phyloP scores from a whole-genome alignment of 495 filamentous ascomycete genomes.

The Extremus antarcticus region DNA sequence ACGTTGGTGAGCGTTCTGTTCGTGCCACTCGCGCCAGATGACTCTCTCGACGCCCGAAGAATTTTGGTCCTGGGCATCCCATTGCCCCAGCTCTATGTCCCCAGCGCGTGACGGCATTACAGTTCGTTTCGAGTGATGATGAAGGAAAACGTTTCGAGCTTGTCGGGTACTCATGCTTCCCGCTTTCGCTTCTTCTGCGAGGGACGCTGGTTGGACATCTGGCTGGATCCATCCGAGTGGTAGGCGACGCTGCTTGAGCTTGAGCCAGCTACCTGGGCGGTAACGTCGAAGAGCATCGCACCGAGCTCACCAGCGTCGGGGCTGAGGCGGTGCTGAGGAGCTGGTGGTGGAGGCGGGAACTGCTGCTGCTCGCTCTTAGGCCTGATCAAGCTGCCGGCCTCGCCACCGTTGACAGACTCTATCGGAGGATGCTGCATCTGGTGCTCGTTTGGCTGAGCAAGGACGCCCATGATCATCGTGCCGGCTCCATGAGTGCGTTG shows the following conservation, averaged over 20 bases:
- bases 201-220: constrained; percentile 38
- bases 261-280: constrained; percentile 33
- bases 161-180: constrained; percentile 24
- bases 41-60: background rate
- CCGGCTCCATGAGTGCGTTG: constrained; percentile 85
- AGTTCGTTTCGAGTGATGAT: background rate
- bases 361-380: constrained; percentile 17
- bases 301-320: constrained; percentile 20
- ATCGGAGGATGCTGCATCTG: constrained; percentile 26
- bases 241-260: constrained; percentile 49
- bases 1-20: background rate
- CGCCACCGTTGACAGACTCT: constrained; percentile 18
- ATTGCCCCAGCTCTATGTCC: background rate
- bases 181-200: constrained; percentile 72
- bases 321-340: constrained; percentile 7
- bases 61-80: background rate
- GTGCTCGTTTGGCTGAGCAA: constrained; percentile 53
- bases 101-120: constrained; percentile 2
- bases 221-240: constrained; percentile 39
- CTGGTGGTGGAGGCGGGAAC: background rate
- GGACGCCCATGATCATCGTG: constrained; percentile 77
- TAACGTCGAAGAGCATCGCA: constrained; percentile 26
- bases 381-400: constrained; percentile 15
- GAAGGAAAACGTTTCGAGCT: background rate
- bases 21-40: background rate